Evolutionary conservation across 257 asterid genomes (phyloP).

Genomic region (Leonotis leonurus): DNA sequence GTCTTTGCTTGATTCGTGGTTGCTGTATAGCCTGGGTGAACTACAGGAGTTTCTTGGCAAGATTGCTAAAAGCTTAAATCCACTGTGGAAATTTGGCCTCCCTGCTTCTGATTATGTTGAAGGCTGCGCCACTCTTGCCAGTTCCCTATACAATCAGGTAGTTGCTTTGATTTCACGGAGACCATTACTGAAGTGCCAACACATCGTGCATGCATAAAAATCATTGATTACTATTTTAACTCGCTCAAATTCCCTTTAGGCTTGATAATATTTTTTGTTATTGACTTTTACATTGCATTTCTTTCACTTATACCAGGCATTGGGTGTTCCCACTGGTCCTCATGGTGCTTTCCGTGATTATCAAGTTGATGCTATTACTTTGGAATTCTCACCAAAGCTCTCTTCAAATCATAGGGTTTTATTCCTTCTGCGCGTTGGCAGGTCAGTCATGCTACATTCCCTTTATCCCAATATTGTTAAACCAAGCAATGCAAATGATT

Average conservation of each 20-base stretch:
- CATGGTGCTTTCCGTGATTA: slow-evolving; percentile 98
- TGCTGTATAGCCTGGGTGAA: slow-evolving; percentile 61
- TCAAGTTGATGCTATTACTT: slow-evolving; percentile 90
- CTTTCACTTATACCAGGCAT: slow-evolving; percentile 41
- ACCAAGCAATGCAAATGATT: too few relatives aligned
- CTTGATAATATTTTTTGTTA: not conserved
- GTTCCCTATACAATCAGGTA: slow-evolving; percentile 91
- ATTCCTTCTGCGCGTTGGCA: slow-evolving; percentile 69
- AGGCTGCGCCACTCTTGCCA: slow-evolving; percentile 80
- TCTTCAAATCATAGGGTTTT: slow-evolving; percentile 40
- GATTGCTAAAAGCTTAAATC: slow-evolving; percentile 67
- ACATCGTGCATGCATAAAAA: not conserved
- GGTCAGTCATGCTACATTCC: too few relatives aligned
- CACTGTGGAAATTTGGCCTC: slow-evolving; percentile 69
- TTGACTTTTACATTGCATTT: not conserved
- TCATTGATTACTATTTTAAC: too few relatives aligned
- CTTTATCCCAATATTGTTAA: too few relatives aligned
- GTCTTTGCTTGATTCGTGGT: slow-evolving; percentile 70
- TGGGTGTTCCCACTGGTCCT: slow-evolving; percentile 94
- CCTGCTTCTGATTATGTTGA: slow-evolving; percentile 79
- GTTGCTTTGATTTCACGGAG: slow-evolving; percentile 8
- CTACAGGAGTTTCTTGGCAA: slow-evolving; percentile 50
- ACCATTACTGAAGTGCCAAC: not conserved
- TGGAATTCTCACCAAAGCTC: slow-evolving; percentile 63
- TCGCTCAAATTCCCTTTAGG: not conserved